A percentile compares a stretch with the other conserved stretches of the same genome.
phyloP scores from a whole-genome alignment of 192 early-diverging fungal genomes.

The Backusella tuberculispora region DNA sequence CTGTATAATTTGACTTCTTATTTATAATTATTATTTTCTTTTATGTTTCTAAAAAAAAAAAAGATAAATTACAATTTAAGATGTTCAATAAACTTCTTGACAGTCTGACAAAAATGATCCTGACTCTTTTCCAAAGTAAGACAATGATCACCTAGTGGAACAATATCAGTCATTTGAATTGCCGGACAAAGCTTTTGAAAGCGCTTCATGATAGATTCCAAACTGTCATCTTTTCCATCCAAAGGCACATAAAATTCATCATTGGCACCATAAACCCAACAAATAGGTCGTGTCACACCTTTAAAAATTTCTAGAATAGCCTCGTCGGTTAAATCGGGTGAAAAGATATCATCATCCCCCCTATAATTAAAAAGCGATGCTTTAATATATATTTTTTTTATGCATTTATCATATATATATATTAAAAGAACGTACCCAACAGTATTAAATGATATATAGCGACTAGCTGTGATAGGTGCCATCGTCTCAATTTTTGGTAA shows the following conservation, averaged over 20 bases:
- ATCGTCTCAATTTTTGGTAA: constrained; percentile 42
- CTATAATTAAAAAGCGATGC: not conserved
- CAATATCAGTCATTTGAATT: not conserved
- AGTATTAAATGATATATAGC: constrained; percentile 42
- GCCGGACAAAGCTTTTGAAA: not conserved
- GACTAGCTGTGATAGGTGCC: constrained; percentile 44
- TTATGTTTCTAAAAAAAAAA: not conserved
- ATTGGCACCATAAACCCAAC: not conserved
- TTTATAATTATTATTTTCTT: not conserved
- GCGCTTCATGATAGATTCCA: not conserved
- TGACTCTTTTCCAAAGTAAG: not conserved
- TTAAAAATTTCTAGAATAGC: not conserved
- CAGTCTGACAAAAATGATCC: constrained; percentile 30
- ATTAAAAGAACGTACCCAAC: constrained; percentile 32
- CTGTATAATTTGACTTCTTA: no score
- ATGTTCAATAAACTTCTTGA: constrained; percentile 29
- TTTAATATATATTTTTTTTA: not conserved
- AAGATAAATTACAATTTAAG: not conserved
- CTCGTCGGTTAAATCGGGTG: constrained; percentile 15
- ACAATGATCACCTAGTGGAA: constrained; percentile 3
- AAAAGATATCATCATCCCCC: constrained; percentile 15
- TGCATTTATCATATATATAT: not conserved
- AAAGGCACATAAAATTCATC: constrained; percentile 12
- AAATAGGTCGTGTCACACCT: not conserved
- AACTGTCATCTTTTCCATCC: not conserved